Percentiles rank a stretch among this genome's conserved stretches.
Evolutionary conservation across 129 eudicot species (phyloP).

Genomic region (Flaveria sonorensis): DNA sequence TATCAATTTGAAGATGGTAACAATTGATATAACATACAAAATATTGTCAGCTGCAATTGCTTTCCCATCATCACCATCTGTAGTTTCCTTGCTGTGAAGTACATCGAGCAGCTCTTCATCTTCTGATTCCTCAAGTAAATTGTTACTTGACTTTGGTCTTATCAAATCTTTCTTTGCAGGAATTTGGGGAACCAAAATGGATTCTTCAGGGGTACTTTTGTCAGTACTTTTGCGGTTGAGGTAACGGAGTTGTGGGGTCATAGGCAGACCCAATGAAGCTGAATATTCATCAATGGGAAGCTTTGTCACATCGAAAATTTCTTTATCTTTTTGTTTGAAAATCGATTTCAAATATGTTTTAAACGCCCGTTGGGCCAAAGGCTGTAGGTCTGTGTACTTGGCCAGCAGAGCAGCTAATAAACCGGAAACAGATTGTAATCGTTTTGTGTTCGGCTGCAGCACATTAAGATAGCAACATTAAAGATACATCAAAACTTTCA

Average conservation of each 20-base stretch:
- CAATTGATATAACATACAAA: conserved; percentile 41
- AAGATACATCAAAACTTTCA: conserved; percentile 3
- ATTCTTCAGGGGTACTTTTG: conserved; percentile 33
- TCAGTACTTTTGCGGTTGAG: conserved; percentile 57
- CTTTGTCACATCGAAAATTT: conserved; percentile 73
- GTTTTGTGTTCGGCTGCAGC: conserved; percentile 68
- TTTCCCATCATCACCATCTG: conserved; percentile 23
- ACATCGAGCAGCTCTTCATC: conserved; percentile 37
- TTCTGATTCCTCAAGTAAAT: conserved; percentile 43
- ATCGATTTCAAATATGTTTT: conserved; percentile 78
- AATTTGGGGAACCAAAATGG: conserved; percentile 41
- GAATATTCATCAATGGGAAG: conserved; percentile 83
- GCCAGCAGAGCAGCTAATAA: conserved; percentile 75
- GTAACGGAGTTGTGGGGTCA: conserved; percentile 88
- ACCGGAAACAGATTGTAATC: conserved; percentile 70
- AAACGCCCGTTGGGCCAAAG: conserved; percentile 78
- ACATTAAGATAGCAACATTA: background rate
- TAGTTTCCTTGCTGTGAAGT: conserved; percentile 47
- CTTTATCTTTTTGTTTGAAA: conserved; percentile 73
- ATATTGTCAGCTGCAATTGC: conserved; percentile 28
- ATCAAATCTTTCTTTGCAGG: conserved; percentile 39
- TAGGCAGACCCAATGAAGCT: conserved; percentile 93
- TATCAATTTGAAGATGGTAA: background rate
- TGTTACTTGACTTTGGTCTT: conserved; percentile 15
- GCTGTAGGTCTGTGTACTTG: conserved; percentile 60